Percentiles rank a stretch among this genome's conserved stretches.
Conservation (phyloP, 306 rosid genomes). For the Purshia tridentata region DNA sequence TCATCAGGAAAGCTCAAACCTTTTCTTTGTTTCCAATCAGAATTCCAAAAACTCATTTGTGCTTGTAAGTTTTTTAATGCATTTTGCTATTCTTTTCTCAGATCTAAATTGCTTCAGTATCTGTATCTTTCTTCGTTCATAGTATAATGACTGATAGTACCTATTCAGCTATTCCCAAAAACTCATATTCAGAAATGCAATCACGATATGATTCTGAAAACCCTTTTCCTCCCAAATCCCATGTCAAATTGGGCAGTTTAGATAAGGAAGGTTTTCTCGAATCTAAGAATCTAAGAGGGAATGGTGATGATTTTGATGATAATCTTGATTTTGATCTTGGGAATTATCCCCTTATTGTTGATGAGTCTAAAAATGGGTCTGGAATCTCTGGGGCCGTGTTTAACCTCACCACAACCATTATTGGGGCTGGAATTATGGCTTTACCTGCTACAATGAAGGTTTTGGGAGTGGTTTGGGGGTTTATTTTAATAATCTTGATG, state of each 20-base stretch:
- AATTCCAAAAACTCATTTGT: neutral
- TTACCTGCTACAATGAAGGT: constrained; percentile 97
- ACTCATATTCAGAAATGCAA: constrained; percentile 65
- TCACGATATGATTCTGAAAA: constrained; percentile 37
- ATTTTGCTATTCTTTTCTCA: constrained; percentile 1
- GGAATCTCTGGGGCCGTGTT: constrained; percentile 85
- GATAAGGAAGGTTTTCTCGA: constrained; percentile 45
- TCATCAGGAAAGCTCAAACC: neutral
- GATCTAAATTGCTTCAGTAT: constrained; percentile 30
- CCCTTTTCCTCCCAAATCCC: constrained; percentile 19
- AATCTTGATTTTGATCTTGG: constrained; percentile 56
- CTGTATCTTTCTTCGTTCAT: neutral
- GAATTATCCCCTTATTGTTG: constrained; percentile 56
- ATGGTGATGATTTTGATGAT: constrained; percentile 41
- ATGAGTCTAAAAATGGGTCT: constrained; percentile 50
- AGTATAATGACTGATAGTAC: constrained; percentile 48
- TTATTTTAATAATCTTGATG: constrained; percentile 63
- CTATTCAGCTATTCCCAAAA: constrained; percentile 58
- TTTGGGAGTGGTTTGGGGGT: constrained; percentile 73
- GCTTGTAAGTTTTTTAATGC: constrained; percentile 35
- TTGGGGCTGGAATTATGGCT: constrained; percentile 98
- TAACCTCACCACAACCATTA: constrained; percentile 76
- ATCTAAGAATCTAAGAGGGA: constrained; percentile 37
- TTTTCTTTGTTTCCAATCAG: constrained; percentile 4
- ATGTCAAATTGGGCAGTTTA: constrained; percentile 15